Evolutionary conservation across 805 yeast genomes (phyloP).

Genomic region (Kuraishia molischiana): DNA sequence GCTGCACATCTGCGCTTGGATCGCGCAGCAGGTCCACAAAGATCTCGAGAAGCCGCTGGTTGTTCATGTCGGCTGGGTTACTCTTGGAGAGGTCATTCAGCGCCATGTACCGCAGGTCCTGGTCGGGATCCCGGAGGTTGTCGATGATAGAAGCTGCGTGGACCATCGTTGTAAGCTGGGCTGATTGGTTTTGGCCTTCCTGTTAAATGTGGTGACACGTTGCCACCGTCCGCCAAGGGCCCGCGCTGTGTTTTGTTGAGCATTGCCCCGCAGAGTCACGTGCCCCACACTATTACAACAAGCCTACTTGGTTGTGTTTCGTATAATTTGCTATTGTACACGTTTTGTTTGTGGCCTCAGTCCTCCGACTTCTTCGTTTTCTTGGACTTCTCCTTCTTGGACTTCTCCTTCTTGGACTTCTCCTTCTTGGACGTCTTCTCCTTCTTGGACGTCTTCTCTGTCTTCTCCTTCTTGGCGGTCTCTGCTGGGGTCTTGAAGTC

Average conservation of each 20-base stretch:
- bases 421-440: conserved; percentile 2
- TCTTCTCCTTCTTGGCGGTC: conserved; percentile 6
- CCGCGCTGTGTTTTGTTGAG: no score
- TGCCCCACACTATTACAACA: no score
- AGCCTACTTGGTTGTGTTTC: no score
- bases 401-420: conserved; percentile 1
- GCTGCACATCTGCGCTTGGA: conserved; percentile 61
- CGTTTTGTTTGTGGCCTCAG: no score
- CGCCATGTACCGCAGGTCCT: conserved; percentile 82
- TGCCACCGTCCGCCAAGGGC: conserved; percentile 5
- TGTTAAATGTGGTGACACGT: conserved; percentile 1
- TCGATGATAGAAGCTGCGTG: conserved; percentile 1
- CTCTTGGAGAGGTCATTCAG: conserved; percentile 55
- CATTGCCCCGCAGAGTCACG: no score
- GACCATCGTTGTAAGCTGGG: no score
- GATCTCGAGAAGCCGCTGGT: conserved; percentile 11
- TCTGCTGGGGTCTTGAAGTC: conserved; percentile 13
- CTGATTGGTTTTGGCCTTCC: no score
- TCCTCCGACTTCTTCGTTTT: conserved; percentile 1
- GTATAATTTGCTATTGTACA: no score
- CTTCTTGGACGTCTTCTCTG: conserved; percentile 5
- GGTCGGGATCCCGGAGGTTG: conserved; percentile 56
- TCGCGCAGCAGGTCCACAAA: conserved; percentile 32
- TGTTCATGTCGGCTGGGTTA: conserved; percentile 8
- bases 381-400: conserved; percentile 1